Conservation (phyloP, 192 early-diverging fungal species). For the Rhizophagus clarus region DNA sequence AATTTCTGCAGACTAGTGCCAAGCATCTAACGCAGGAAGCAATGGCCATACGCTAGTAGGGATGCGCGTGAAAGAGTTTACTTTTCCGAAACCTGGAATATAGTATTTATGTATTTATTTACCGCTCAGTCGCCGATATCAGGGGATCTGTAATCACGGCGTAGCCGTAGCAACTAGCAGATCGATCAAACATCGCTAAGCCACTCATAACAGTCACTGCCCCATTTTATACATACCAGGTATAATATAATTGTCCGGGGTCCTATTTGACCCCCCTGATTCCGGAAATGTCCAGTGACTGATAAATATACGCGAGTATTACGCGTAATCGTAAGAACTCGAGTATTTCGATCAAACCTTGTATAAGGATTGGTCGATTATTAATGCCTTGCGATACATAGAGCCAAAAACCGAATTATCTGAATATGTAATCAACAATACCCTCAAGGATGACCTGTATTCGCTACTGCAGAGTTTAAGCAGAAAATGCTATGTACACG, state of each 20-base stretch:
- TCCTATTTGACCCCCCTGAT: too few species aligned
- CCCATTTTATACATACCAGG: background rate
- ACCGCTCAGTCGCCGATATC: too few species aligned
- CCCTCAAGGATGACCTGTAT: constrained; percentile 23
- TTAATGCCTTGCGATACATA: constrained; percentile 22
- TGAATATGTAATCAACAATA: constrained; percentile 18
- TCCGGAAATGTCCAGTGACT: too few species aligned
- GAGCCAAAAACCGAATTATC: constrained; percentile 29
- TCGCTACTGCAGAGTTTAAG: constrained; percentile 7
- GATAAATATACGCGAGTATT: background rate
- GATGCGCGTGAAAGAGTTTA: constrained; percentile 4
- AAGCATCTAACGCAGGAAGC: constrained; percentile 15
- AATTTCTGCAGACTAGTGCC: background rate
- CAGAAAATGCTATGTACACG: constrained; percentile 13
- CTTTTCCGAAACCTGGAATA: background rate
- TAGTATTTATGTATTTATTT: background rate
- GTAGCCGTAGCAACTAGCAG: too few species aligned
- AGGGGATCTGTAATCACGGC: too few species aligned
- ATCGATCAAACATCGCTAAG: background rate
- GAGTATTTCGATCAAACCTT: constrained; percentile 13
- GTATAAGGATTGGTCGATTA: constrained; percentile 28
- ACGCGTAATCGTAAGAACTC: background rate
- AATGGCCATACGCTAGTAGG: constrained; percentile 14
- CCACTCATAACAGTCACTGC: too few species aligned
- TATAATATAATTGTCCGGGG: too few species aligned